Evolutionary conservation across 1,284 basidiomycete species (phyloP).

Genomic region (Ustilago sp.): DNA sequence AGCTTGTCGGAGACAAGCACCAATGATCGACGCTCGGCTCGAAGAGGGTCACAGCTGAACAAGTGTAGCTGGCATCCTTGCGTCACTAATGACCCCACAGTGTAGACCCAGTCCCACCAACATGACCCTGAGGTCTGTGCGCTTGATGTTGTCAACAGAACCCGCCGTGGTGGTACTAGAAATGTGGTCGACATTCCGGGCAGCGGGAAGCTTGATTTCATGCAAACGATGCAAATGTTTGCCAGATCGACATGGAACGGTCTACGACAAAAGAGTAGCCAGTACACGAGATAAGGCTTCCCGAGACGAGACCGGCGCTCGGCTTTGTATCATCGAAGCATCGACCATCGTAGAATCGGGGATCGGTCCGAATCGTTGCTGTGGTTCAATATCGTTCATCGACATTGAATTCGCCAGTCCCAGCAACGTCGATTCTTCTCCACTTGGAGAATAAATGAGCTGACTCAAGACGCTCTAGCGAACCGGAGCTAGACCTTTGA

Average conservation of each 20-base stretch:
- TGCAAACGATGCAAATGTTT: neutral
- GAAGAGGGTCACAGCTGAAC: neutral
- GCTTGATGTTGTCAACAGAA: neutral
- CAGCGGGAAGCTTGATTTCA: neutral
- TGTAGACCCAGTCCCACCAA: neutral
- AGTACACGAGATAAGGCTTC: neutral
- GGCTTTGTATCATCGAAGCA: neutral
- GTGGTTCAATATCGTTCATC: neutral
- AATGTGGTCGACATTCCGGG: neutral
- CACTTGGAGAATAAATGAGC: neutral
- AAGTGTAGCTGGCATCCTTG: neutral
- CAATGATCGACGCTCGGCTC: conserved; percentile 1
- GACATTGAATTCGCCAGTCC: neutral
- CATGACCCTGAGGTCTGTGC: too few species aligned
- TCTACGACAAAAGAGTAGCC: neutral
- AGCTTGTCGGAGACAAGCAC: neutral
- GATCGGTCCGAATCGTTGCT: neutral
- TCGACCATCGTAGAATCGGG: neutral
- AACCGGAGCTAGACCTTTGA: neutral
- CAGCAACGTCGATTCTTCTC: neutral
- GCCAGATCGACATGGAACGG: conserved; percentile 1
- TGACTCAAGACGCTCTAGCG: neutral
- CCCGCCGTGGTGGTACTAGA: conserved; percentile 1
- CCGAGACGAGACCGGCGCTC: neutral
- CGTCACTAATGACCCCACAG: neutral